Evolutionary conservation across 805 yeast genomes (phyloP).

Genomic region (Candida hispaniensis): DNA sequence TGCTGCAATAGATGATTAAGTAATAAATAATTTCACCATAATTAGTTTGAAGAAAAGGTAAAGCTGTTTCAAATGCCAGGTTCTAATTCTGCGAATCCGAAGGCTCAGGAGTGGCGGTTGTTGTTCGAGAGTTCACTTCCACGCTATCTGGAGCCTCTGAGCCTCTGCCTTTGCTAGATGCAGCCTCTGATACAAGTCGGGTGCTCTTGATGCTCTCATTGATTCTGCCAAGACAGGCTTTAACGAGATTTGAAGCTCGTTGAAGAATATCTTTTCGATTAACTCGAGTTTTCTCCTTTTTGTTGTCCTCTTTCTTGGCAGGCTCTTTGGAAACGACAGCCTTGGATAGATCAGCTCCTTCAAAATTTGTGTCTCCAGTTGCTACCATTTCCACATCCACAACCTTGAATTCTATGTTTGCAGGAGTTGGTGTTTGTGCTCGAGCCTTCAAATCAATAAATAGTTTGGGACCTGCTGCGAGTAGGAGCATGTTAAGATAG

Average conservation of each 20-base stretch:
- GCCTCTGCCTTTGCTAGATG: too few species aligned
- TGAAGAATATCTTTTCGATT: slow-evolving; percentile 13
- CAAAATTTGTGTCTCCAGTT: slow-evolving; percentile 1
- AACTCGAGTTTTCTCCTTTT: slow-evolving; percentile 16
- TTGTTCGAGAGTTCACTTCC: too few species aligned
- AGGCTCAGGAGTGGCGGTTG: too few species aligned
- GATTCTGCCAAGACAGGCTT: slow-evolving; percentile 5
- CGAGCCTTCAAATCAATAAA: slow-evolving; percentile 10
- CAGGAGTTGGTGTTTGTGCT: slow-evolving; percentile 5
- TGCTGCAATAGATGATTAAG: slow-evolving; percentile 30
- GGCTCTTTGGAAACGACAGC: slow-evolving; percentile 1
- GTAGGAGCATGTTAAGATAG: slow-evolving; percentile 39
- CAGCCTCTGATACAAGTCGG: too few species aligned
- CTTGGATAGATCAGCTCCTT: neutral
- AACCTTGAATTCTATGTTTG: too few species aligned
- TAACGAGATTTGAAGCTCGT: slow-evolving; percentile 10
- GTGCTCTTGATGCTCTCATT: slow-evolving; percentile 14
- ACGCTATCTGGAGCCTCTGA: too few species aligned
- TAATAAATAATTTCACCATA: too few species aligned
- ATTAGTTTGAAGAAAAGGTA: too few species aligned
- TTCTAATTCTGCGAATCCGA: too few species aligned
- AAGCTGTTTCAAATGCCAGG: too few species aligned
- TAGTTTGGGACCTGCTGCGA: slow-evolving; percentile 3
- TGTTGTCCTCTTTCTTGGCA: slow-evolving; percentile 3
- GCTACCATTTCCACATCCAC: too few species aligned